Conservation (phyloP, 106 monocot genomes). For the Dioscorea alata region DNA sequence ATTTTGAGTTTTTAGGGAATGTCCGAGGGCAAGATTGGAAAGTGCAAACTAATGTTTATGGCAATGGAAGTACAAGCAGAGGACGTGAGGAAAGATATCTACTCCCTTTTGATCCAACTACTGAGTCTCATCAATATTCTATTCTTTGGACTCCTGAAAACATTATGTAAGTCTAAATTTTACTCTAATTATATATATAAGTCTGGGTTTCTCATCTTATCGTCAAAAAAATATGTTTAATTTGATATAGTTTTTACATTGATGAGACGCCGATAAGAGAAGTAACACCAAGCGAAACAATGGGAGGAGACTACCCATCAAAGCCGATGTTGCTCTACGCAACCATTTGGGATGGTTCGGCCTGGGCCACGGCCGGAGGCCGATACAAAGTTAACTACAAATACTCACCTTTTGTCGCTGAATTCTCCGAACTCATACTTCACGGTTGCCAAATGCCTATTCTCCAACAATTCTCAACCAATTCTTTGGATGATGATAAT, state of each 20-base stretch:
- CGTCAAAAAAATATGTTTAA: neutral
- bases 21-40: slow-evolving; percentile 65
- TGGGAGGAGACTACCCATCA: slow-evolving; percentile 71
- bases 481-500: too few species aligned
- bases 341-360: slow-evolving; percentile 94
- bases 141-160: slow-evolving; percentile 63
- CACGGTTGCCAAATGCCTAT: slow-evolving; percentile 42
- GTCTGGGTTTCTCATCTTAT: neutral
- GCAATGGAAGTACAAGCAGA: slow-evolving; percentile 79
- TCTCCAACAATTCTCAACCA: neutral
- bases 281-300: slow-evolving; percentile 18
- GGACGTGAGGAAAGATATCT: slow-evolving; percentile 84
- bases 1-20: slow-evolving; percentile 94
- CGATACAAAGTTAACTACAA: slow-evolving; percentile 70
- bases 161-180: slow-evolving; percentile 43
- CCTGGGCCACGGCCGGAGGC: slow-evolving; percentile 86
- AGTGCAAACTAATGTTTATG: slow-evolving; percentile 86
- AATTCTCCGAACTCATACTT: slow-evolving; percentile 63
- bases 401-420: slow-evolving; percentile 66
- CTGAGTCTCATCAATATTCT: slow-evolving; percentile 77
- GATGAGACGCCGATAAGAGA: slow-evolving; percentile 80
- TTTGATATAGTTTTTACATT: slow-evolving; percentile 56
- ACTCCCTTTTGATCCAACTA: slow-evolving; percentile 73
- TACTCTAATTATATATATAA: neutral
- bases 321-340: slow-evolving; percentile 94